A percentile compares a stretch with the other conserved stretches of the same genome.
Evolutionary conservation across 179 eudicot genomes (phyloP).

Genomic region (Patellifolia procumbens): DNA sequence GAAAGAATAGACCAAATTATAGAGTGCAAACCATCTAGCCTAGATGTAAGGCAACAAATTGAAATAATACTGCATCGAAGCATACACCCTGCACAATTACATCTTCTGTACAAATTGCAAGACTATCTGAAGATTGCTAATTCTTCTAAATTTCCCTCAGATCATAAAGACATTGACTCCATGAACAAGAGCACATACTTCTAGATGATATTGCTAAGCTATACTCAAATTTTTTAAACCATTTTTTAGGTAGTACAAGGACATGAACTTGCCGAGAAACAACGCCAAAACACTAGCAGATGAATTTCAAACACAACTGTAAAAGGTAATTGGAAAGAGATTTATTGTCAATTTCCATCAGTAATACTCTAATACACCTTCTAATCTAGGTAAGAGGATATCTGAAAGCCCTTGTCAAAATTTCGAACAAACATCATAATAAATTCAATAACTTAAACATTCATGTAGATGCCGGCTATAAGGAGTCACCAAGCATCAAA

Average conservation of each 20-base stretch:
- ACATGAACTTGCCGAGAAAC: background rate
- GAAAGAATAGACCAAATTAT: no score
- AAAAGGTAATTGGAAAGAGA: background rate
- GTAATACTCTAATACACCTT: background rate
- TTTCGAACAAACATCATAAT: background rate
- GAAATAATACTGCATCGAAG: no score
- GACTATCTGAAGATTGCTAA: background rate
- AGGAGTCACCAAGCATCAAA: conserved; percentile 1
- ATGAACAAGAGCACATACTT: background rate
- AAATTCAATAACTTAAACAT: background rate
- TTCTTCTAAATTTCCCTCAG: background rate
- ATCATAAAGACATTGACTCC: background rate
- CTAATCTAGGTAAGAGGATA: background rate
- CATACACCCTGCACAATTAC: background rate
- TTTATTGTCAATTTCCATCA: background rate
- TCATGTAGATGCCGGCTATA: background rate
- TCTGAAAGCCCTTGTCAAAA: background rate
- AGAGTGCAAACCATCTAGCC: no score
- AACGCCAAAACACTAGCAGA: background rate
- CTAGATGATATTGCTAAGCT: background rate
- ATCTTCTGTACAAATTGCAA: background rate
- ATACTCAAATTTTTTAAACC: background rate
- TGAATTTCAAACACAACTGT: background rate
- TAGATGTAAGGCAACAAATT: no score
- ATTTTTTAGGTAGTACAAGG: background rate